Evolutionary conservation across 371 early-diverging fungal species (phyloP), one percentile per base, ranked within the genome.

Genomic region (Catenaria anguillulae): DNA sequence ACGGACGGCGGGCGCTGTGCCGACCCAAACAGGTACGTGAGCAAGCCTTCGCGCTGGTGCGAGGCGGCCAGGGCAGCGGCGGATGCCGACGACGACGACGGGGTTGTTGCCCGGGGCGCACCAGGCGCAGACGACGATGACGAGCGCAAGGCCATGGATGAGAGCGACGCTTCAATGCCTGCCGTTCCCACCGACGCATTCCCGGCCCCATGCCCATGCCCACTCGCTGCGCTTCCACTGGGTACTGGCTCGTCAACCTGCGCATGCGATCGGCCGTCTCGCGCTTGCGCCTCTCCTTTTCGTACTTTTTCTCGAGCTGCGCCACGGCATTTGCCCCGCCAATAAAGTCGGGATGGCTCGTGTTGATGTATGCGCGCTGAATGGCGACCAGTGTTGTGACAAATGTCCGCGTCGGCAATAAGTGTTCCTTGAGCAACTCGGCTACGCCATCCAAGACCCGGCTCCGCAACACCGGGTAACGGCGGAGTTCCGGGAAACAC

Each of bases 271-370:
- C 52, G 72, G 68, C 26, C 64, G 67, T 56, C 70, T 73, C 50
- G 64, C 63, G 63, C 13, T 29, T 26, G 29, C 29, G 26, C 75
- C 73, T 68, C 77, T 80, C 55, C 55, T 24, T 52, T 81, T 75
- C 42, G 80, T 79, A 52, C 77, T 84, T 83, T 29, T 97, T 96
- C 63, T 82, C 85, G 63, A 97, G 90, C 46, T 91, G 81, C 34
- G 93, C 87, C 77, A 93, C 88, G 13, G 96, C 97, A 71, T 85
- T 87, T 77, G 95, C 93, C 56, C 97, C 98, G 62, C 81, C 88
- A 62, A 97, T 77, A 70, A 99, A 99, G 72, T 99, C 98, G 8
- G 98, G 98, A 70, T 99, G 98, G 13, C 84, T 95, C 1, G 99
- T 98, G 79, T 97, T 98, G 74, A 99, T 89, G 72, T 99, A 99